These are phyloP conservation scores for Pyrus communis DNA, from an alignment of 306 rosid species.

Conservation along the genomic window DNA sequence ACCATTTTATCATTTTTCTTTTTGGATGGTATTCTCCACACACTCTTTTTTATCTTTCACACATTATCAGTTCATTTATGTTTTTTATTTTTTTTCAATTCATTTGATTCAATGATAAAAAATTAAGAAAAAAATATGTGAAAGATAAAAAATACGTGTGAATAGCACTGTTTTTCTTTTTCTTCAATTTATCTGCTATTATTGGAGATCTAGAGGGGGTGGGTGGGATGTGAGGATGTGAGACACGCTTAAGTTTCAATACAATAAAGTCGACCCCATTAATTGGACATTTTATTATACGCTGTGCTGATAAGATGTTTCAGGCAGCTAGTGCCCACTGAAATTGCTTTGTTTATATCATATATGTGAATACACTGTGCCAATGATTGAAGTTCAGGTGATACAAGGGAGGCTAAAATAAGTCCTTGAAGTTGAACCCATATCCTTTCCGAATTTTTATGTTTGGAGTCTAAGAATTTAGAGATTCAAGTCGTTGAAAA, in stretches of 20 bases:
- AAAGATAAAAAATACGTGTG: too few relatives aligned
- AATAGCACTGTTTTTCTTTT: fast-evolving
- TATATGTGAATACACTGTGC: neutral
- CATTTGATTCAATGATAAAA: fast-evolving
- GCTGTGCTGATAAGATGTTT: neutral
- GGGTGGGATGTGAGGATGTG: neutral
- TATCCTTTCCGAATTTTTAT: fast-evolving
- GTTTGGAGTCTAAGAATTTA: too few relatives aligned
- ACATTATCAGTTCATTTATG: too few relatives aligned
- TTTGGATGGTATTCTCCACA: too few relatives aligned
- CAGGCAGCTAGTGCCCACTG: neutral
- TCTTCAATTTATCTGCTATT: neutral
- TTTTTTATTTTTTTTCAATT: too few relatives aligned
- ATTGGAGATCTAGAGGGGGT: neutral
- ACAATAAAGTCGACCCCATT: neutral
- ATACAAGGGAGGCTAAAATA: neutral
- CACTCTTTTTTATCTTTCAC: too few relatives aligned
- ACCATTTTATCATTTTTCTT: neutral
- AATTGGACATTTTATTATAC: neutral
- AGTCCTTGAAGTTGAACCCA: too few relatives aligned
- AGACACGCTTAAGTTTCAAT: neutral
- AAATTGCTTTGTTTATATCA: neutral
- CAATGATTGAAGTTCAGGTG: neutral
- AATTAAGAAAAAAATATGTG: too few relatives aligned
- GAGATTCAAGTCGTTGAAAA: too few relatives aligned